Percentiles rank a stretch among this genome's conserved stretches.
These are phyloP conservation scores for Postia placenta DNA, from an alignment of 768 basidiomycete species.

Conservation along the genomic window DNA sequence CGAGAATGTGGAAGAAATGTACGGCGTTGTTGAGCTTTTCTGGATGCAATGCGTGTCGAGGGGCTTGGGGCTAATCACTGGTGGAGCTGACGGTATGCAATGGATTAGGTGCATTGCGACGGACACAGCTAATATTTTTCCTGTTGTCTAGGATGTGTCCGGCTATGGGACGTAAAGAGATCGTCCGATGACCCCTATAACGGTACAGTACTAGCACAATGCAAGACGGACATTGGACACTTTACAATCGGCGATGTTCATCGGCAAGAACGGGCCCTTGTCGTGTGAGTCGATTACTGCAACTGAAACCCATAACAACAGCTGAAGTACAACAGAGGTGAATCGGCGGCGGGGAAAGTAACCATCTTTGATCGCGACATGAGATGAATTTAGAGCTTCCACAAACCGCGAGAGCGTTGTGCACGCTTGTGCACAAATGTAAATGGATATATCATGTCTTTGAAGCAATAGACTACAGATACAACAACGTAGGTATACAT, in stretches of 20 bases:
- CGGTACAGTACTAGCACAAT: slow-evolving; percentile 45
- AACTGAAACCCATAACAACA: neutral
- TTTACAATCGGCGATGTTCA: slow-evolving; percentile 55
- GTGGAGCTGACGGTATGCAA: slow-evolving; percentile 56
- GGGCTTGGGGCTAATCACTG: slow-evolving; percentile 49
- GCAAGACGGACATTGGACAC: slow-evolving; percentile 48
- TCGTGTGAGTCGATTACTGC: slow-evolving; percentile 44
- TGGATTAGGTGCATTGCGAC: neutral
- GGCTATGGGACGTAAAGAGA: slow-evolving; percentile 57
- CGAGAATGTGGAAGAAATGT: slow-evolving; percentile 17
- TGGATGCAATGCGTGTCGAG: slow-evolving; percentile 42
- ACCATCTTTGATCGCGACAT: slow-evolving; percentile 6
- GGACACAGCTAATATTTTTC: slow-evolving; percentile 4
- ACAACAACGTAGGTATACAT: neutral
- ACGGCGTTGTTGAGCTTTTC: slow-evolving; percentile 44
- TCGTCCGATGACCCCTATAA: slow-evolving; percentile 33
- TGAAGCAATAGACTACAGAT: slow-evolving; percentile 7
- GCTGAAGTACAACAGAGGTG: slow-evolving; percentile 1
- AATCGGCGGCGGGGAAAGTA: slow-evolving; percentile 9
- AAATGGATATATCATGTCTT: too few species aligned
- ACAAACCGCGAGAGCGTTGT: too few species aligned
- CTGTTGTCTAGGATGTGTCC: slow-evolving; percentile 50
- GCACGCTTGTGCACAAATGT: too few species aligned
- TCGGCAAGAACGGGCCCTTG: slow-evolving; percentile 45
- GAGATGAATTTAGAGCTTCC: too few species aligned